A percentile compares a stretch with the other conserved stretches of the same genome.
Evolutionary conservation across 2,329 filamentous ascomycete genomes (phyloP).

Genomic region (Calonectria fujianensis): DNA sequence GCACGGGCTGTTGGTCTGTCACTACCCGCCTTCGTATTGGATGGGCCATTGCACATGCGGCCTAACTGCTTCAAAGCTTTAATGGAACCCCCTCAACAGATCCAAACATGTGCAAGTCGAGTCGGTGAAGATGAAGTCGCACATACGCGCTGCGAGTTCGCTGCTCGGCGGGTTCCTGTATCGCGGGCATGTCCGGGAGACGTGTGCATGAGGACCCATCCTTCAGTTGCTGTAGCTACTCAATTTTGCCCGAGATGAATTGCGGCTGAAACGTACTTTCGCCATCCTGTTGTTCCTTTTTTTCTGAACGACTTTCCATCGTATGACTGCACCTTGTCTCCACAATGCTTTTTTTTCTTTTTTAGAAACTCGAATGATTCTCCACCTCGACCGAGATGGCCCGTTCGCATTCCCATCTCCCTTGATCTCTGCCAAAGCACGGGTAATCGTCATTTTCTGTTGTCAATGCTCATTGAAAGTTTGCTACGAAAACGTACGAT

Average conservation of each 20-base stretch:
- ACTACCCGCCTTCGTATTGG: not conserved
- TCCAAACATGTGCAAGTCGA: not conserved
- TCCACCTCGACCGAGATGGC: slow-evolving; percentile 24
- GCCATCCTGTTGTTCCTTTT: not conserved
- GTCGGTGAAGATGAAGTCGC: slow-evolving; percentile 38
- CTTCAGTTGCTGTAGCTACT: slow-evolving; percentile 21
- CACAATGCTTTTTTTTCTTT: slow-evolving; percentile 14
- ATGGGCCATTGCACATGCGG: slow-evolving; percentile 4
- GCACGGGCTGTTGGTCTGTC: slow-evolving; percentile 18
- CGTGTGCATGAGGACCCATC: not conserved
- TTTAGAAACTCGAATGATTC: slow-evolving; percentile 21
- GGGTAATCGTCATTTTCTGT: not conserved
- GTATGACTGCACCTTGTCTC: slow-evolving; percentile 11
- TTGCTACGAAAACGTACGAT: slow-evolving; percentile 7
- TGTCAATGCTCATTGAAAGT: slow-evolving; percentile 6
- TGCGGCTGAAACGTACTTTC: not conserved
- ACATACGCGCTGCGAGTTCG: slow-evolving; percentile 23
- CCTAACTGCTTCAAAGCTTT: slow-evolving; percentile 3
- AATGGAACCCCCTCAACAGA: not conserved
- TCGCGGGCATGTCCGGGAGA: slow-evolving; percentile 35
- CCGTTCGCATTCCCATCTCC: slow-evolving; percentile 17
- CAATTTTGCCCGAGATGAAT: not conserved
- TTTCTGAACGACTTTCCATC: slow-evolving; percentile 22
- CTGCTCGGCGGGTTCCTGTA: slow-evolving; percentile 37
- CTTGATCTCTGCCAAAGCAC: slow-evolving; percentile 17